phyloP scores from a whole-genome alignment of 2,329 filamentous ascomycete genomes.

The Dactylellina cionopaga region DNA sequence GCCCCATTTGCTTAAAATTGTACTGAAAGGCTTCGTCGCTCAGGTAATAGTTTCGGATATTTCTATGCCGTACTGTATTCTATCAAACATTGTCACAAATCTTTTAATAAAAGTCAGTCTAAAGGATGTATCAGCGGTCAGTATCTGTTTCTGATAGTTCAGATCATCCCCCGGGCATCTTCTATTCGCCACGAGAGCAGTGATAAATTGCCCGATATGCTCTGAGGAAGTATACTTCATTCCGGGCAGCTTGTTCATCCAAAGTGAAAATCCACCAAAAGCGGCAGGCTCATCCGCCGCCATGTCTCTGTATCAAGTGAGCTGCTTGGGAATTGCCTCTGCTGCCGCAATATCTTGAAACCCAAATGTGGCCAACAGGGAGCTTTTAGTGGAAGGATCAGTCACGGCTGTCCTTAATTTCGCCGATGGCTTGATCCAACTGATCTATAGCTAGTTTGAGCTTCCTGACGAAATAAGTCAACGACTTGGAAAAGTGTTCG shows the following conservation, averaged over 20 bases:
- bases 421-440: neutral
- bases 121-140: neutral
- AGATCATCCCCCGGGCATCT: neutral
- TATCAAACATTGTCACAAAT: neutral
- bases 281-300: neutral
- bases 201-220: neutral
- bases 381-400: neutral
- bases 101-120: neutral
- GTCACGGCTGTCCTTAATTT: neutral
- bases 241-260: neutral
- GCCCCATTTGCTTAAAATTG: neutral
- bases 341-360: constrained; percentile 13
- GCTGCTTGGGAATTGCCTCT: neutral
- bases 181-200: constrained; percentile 10
- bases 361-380: neutral
- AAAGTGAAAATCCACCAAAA: constrained; percentile 8
- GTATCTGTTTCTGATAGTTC: neutral
- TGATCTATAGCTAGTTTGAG: constrained; percentile 7
- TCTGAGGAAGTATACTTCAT: neutral
- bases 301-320: neutral
- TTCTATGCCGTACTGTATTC: neutral
- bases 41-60: neutral
- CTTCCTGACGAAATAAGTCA: constrained; percentile 7
- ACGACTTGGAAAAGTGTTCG: neutral
- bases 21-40: neutral